Evolutionary conservation across 1,139 yeast species (phyloP).

Genomic region (Candida sanyaensis): DNA sequence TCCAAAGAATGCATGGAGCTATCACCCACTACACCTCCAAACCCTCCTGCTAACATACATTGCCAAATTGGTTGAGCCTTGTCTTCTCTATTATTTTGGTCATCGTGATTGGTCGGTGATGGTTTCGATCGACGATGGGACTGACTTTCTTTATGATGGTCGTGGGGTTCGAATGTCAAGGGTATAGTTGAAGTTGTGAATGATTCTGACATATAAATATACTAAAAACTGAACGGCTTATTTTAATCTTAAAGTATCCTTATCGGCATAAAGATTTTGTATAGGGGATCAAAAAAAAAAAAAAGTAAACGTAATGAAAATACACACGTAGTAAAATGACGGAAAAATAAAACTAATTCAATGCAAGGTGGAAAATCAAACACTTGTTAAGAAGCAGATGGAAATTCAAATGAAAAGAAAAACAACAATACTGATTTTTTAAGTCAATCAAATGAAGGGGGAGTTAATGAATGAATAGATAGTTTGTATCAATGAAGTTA

Average conservation of each 20-base stretch:
- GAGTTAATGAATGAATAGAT: no score
- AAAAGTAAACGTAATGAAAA: background rate
- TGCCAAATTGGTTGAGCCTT: constrained; percentile 49
- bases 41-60: constrained; percentile 85
- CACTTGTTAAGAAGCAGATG: no score
- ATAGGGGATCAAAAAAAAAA: background rate
- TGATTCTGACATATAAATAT: constrained; percentile 30
- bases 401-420: no score
- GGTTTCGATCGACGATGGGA: constrained; percentile 10
- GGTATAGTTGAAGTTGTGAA: constrained; percentile 49
- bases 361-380: background rate
- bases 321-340: background rate
- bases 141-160: constrained; percentile 11
- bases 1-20: constrained; percentile 93
- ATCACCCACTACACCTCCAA: constrained; percentile 95
- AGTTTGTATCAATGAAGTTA: no score
- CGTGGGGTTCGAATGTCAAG: constrained; percentile 34
- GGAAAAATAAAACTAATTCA: background rate
- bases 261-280: background rate
- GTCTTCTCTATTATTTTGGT: constrained; percentile 1
- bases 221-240: background rate
- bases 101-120: constrained; percentile 4
- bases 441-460: no score
- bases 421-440: no score
- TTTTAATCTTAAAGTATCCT: background rate